Evolutionary conservation across 1,284 basidiomycete species (phyloP).

Genomic region (Sparassis latifolia): DNA sequence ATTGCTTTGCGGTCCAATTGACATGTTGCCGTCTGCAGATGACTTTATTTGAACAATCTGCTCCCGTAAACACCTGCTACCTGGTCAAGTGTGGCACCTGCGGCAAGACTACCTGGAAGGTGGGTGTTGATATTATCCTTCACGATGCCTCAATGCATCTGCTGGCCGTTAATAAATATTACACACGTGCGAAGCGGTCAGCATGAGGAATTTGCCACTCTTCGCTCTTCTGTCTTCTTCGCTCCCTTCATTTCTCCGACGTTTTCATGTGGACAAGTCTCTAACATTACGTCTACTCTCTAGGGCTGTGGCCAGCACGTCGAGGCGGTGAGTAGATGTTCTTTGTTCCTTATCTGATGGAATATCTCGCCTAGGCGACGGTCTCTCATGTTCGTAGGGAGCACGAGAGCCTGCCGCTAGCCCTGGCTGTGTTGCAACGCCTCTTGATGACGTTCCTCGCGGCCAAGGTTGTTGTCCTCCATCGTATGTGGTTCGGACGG

Average conservation of each 20-base stretch:
- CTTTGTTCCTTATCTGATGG: slow-evolving; percentile 9
- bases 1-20: too few species aligned
- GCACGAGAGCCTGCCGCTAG: too few species aligned
- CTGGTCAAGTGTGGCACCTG: slow-evolving; percentile 54
- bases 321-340: slow-evolving; percentile 45
- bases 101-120: slow-evolving; percentile 71
- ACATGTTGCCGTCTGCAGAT: slow-evolving; percentile 7
- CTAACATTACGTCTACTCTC: slow-evolving; percentile 16
- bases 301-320: slow-evolving; percentile 69
- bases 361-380: background rate
- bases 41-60: slow-evolving; percentile 19
- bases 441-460: background rate
- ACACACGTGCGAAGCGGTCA: slow-evolving; percentile 8
- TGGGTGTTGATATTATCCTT: slow-evolving; percentile 25
- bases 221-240: background rate
- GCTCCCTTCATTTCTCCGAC: background rate
- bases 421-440: too few species aligned
- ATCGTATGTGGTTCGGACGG: slow-evolving; percentile 1
- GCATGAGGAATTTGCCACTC: background rate
- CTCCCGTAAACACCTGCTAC: slow-evolving; percentile 50
- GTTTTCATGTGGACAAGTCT: slow-evolving; percentile 4
- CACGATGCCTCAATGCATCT: too few species aligned
- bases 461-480: background rate
- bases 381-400: background rate
- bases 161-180: background rate